These are phyloP conservation scores for Aspergillus sp. DNA, from an alignment of 2,329 filamentous ascomycete species.

Conservation along the genomic window DNA sequence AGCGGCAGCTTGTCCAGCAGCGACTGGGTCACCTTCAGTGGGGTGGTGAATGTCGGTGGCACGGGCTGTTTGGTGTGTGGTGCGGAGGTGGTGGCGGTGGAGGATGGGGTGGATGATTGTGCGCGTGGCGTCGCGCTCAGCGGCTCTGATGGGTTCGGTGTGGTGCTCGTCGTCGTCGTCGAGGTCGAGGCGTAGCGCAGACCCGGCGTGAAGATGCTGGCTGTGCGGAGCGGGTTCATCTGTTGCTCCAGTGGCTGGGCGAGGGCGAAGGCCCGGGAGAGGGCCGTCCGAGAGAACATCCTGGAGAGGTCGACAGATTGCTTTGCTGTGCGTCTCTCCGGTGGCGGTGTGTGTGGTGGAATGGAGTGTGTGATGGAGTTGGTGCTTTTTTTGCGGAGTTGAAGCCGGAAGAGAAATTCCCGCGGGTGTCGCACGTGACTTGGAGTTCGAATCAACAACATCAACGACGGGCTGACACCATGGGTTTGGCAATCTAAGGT, in stretches of 20 bases:
- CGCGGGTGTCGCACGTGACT: slow-evolving; percentile 31
- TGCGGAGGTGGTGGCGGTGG: slow-evolving; percentile 19
- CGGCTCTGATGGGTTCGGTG: slow-evolving; percentile 31
- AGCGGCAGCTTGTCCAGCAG: slow-evolving; percentile 44
- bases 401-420: slow-evolving; percentile 31
- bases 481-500: too few species aligned
- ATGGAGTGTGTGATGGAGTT: slow-evolving; percentile 5
- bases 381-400: slow-evolving; percentile 6
- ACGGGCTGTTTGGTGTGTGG: slow-evolving; percentile 33
- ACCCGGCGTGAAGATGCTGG: slow-evolving; percentile 33
- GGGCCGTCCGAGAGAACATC: slow-evolving; percentile 40
- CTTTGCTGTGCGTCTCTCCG: too few species aligned
- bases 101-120: slow-evolving; percentile 14
- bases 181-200: slow-evolving; percentile 40
- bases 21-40: slow-evolving; percentile 42
- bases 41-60: slow-evolving; percentile 36
- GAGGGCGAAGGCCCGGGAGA: slow-evolving; percentile 28
- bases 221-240: slow-evolving; percentile 14
- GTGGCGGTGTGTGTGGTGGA: not conserved
- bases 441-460: too few species aligned
- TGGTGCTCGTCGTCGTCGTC: slow-evolving; percentile 26
- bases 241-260: slow-evolving; percentile 22
- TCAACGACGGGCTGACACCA: not conserved
- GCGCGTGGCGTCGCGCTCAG: slow-evolving; percentile 26
- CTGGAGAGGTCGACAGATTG: not conserved